Base-by-base conservation (phyloP, 768 basidiomycete species). In the Xanthoconium stramineum region DNA sequence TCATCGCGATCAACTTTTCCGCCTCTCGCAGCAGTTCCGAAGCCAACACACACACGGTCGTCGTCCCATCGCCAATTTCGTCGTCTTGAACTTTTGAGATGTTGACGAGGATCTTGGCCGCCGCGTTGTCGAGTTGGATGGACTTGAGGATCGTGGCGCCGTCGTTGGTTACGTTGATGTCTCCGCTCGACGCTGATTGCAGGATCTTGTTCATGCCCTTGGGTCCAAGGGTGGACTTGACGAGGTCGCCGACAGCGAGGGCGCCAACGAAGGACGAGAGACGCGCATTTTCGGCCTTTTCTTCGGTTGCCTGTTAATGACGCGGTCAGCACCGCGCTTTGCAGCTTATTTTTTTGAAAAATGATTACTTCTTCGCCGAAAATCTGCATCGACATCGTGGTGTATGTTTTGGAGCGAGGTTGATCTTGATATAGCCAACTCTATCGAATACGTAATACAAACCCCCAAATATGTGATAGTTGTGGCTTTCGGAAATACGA, bases 171-270 rank as follows among this genome's bases (percentile, higher is more conserved):
- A 99, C 96, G 61, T 87, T 97, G 66, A 99, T 91, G 30, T 94
- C 91, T 6, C 94, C 93, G 0, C 88, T 84, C 6, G 94, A 91
- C 2, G 74, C 85, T 2, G 93, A 95, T 73, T 95, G 96, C 15
- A 99, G 84, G 60, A 99, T 98, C 79, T 98, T 98, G 85, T 98
- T 98, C 96, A 98, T 99, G 53, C 97, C 97, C 74, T 99, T 98
- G 24, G 97, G 97, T 10, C 97, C 97, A 3, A 99, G 82, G 9
- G 97, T 99, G 1, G 94, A 96, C 76, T 98, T 98, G 67, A 99
- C 96, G 61, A 99, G 85, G 77, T 99, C 97, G 42, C 97, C 97
- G 35, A 99, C 81, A 0, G 97, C 97, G 63, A 97, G 85, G 7
- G 97, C 96, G 35, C 97, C 97, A 52, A 99, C 91, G 73, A 99